Base-by-base conservation (phyloP, 768 basidiomycete genomes). In the Suillus lakei region DNA sequence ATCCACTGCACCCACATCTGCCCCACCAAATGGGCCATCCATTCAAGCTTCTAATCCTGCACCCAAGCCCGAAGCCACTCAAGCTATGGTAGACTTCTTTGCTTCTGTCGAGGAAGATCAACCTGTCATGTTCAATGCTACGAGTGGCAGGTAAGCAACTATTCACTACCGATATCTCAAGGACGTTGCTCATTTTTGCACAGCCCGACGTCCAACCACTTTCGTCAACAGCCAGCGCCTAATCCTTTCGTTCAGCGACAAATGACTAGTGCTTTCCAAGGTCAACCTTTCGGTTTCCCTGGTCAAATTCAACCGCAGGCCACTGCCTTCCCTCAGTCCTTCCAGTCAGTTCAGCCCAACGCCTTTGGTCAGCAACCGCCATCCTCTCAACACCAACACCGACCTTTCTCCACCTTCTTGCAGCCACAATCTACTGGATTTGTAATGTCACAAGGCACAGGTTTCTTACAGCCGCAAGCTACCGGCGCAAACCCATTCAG, bases 401-500 rank as follows among this genome's bases (percentile, higher is more conserved):
- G 80, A 43, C 84, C 86, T 60, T 85, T 87, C 68, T 83, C 85
- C 9, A 72, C 85, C 0, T 88, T 86, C 72, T 62, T 90, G 36
- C 85, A 84, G 64, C 80, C 84, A 28, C 89, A 91, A 74, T 67
- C 77, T 34, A 88, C 87, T 13, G 82, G 82, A 36, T 71, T 82
- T 48, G 68, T 64, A 70, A 69, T 50, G 69, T 79, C 69, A 62
- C 87, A 90, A 62, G 63, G 73, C 63, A 74, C 78, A 15, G 75
- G 79, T 26, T 84, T 89, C 79, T 66, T 87, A 54, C 88, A 88
- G 54, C 81, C 83, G 32, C 83, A 83, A 51, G 62, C 72, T 32
- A 91, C 89, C 10, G 91, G 88, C 23, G 78, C 82, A 50, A 96
- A 95, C 76, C 94, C 93, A 10, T 96, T 96, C 83, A 83, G 95